Evolutionary conservation across 495 filamentous ascomycete genomes (phyloP), one percentile per base, ranked within the genome.

Genomic region (Talaromyces nanjingensis): DNA sequence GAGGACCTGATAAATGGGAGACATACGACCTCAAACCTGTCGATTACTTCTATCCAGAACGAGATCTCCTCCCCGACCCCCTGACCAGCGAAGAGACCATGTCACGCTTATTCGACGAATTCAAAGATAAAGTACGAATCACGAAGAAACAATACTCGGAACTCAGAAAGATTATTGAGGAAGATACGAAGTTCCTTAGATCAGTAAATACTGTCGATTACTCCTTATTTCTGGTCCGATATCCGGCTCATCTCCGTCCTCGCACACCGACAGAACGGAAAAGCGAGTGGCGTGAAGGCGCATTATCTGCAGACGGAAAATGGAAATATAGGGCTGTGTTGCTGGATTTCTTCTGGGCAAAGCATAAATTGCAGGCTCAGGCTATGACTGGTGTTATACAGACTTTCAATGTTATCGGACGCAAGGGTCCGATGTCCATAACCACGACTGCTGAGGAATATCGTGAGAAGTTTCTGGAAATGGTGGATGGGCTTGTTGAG

Each of bases 301-400:
- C 89, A 1, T 49, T 69, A 0, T 86, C 84, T 22, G 76, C 79
- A 9, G 84, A 89, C 69, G 84, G 83, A 4, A 81, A 84, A 69
- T 85, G 87, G 75, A 77, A 85, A 22, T 91, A 89, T 66, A 76
- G 86, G 14, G 84, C 79, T 7, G 78, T 84, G 5, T 67, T 89
- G 24, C 71, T 91, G 52, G 87, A 90, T 70, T 90, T 89, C 66
- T 89, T 90, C 73, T 90, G 87, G 85, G 84, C 85, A 1, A 86
- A 84, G 68, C 87, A 89, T 73, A 87, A 84, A 65, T 61, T 86
- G 1, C 84, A 83, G 58, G 81, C 87, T 2, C 81, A 78, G 69
- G 78, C 81, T 0, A 79, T 89, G 81, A 87, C 88, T 4, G 77
- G 83, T 0, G 71, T 89, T 33, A 78, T 90, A 42, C 79, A 81